A percentile compares a stretch with the other conserved stretches of the same genome.
phyloP scores from a whole-genome alignment of 73 alveolate genomes.

The Paramecium octaurelia region DNA sequence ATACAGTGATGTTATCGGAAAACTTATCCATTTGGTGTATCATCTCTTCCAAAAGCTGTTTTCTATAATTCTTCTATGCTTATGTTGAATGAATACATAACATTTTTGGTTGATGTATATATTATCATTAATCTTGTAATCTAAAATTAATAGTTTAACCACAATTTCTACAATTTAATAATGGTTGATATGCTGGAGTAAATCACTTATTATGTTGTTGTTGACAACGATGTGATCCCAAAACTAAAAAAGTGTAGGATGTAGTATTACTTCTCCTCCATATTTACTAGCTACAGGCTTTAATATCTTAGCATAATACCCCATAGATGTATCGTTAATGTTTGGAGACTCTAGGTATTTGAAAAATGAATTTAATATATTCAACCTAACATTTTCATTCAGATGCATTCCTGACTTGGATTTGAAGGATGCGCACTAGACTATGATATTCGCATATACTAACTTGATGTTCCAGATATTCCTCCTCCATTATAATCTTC shows the following conservation, averaged over 20 bases:
- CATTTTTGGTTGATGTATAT: not conserved
- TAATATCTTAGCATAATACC: constrained; percentile 11
- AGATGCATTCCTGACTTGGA: not conserved
- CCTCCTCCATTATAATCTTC: not conserved
- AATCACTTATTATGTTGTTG: not conserved
- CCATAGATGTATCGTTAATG: constrained; percentile 27
- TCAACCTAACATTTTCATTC: not conserved
- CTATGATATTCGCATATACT: not conserved
- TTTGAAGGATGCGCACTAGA: constrained; percentile 11
- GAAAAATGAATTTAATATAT: not conserved
- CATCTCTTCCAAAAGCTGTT: not conserved
- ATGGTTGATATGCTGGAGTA: constrained; percentile 1
- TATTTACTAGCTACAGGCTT: not conserved
- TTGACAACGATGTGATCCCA: constrained; percentile 25
- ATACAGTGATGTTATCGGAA: not conserved
- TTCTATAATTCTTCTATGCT: not conserved
- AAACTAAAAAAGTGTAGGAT: not conserved
- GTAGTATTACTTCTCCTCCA: constrained; percentile 16
- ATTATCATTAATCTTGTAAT: not conserved
- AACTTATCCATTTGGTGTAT: not conserved
- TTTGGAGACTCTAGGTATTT: not conserved
- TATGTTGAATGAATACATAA: not conserved
- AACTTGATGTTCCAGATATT: constrained; percentile 17
- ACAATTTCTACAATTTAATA: not conserved
- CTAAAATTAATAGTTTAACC: not conserved